Percentiles rank a stretch among this genome's conserved stretches.
phyloP scores from a whole-genome alignment of 1,284 basidiomycete genomes.

The Blastosporella zonata region DNA sequence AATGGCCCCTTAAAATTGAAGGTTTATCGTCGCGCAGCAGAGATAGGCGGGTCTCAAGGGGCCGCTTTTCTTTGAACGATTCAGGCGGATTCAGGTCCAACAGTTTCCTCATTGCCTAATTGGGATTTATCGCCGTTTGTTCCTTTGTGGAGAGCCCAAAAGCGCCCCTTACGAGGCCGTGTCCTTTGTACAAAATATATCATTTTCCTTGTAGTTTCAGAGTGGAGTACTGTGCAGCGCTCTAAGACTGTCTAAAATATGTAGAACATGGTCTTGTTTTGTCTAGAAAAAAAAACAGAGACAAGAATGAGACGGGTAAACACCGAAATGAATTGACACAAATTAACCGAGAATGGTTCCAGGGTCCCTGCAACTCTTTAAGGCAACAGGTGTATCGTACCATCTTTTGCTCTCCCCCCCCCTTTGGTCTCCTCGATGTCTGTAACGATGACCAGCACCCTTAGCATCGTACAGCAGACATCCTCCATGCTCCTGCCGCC shows the following conservation, averaged over 20 bases:
- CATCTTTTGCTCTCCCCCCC: constrained; percentile 11
- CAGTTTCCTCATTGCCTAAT: background rate
- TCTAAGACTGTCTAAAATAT: background rate
- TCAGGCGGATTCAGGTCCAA: background rate
- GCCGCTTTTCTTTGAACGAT: background rate
- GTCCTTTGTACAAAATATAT: background rate
- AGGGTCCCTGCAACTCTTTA: constrained; percentile 15
- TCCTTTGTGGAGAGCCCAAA: background rate
- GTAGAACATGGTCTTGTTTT: background rate
- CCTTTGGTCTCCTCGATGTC: constrained; percentile 11
- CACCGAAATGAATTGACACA: constrained; percentile 9
- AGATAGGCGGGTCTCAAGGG: no score
- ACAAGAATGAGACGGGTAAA: background rate
- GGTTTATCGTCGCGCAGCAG: no score
- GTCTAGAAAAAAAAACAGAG: constrained; percentile 10
- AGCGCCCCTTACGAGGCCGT: background rate
- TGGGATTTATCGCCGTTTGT: background rate
- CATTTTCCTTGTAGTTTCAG: background rate
- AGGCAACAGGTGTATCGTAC: constrained; percentile 15
- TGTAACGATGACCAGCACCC: constrained; percentile 18
- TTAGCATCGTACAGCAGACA: constrained; percentile 9
- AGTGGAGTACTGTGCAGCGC: background rate
- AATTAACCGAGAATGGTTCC: constrained; percentile 14
- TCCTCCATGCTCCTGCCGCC: constrained; percentile 13
- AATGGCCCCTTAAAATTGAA: background rate